Evolutionary conservation across 306 rosid species (phyloP).

Genomic region (Lotus japonicus): DNA sequence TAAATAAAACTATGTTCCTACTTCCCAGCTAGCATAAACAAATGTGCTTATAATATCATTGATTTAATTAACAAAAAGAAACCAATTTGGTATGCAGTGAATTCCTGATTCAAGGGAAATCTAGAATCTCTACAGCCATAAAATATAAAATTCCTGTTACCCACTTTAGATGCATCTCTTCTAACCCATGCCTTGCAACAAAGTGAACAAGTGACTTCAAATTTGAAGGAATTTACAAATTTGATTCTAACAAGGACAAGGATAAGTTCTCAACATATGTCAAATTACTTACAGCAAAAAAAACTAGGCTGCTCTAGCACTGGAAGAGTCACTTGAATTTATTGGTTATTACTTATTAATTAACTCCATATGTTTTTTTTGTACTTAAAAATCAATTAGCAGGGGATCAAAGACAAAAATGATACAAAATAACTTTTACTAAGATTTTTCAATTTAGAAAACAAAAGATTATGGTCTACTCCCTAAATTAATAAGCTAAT

Average conservation of each 20-base stretch:
- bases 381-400: background rate
- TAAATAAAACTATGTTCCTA: background rate
- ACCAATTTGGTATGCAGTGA: background rate
- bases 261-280: background rate
- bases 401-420: constrained; percentile 6
- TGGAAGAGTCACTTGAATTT: background rate
- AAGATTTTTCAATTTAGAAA: constrained; percentile 14
- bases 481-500: background rate
- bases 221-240: background rate
- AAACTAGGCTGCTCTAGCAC: background rate
- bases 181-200: background rate
- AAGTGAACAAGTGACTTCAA: constrained; percentile 2
- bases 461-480: background rate
- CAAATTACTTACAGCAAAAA: background rate
- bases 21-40: background rate
- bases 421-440: background rate
- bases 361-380: background rate
- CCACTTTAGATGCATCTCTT: background rate
- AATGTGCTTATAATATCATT: background rate
- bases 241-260: background rate
- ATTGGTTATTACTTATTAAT: background rate
- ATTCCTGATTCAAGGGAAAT: background rate
- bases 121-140: background rate
- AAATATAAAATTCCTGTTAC: background rate
- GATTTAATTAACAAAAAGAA: background rate